Evolutionary conservation across 148 eudicot genomes (phyloP).

Genomic region (Bassia scoparia): DNA sequence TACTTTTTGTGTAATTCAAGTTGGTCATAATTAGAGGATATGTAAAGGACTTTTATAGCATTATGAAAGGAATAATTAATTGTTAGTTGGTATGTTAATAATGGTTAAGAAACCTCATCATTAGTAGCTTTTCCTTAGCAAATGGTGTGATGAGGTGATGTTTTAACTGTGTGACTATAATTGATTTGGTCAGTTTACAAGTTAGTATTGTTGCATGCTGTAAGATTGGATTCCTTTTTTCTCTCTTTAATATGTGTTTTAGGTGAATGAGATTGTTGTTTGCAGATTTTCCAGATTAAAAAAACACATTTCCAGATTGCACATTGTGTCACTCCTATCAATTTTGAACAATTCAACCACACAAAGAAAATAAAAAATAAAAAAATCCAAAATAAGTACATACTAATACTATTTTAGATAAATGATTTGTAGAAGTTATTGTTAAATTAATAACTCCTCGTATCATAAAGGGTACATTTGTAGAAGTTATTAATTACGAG

Average conservation of each 20-base stretch:
- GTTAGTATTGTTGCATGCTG: neutral
- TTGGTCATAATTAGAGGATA: neutral
- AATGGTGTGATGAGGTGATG: slow-evolving; percentile 18
- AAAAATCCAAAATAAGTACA: no score
- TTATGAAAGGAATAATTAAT: neutral
- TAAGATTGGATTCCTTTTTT: neutral
- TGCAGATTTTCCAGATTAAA: neutral
- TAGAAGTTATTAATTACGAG: no score
- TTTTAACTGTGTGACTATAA: slow-evolving; percentile 22
- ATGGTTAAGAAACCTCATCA: slow-evolving; percentile 12
- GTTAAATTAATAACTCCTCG: no score
- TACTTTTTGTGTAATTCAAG: neutral
- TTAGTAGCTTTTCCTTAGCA: neutral
- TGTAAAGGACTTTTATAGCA: slow-evolving; percentile 13
- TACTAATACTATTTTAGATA: no score
- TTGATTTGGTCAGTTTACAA: neutral
- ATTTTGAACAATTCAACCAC: no score
- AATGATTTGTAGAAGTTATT: no score
- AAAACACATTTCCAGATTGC: no score
- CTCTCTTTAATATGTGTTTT: neutral
- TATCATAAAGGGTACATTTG: no score
- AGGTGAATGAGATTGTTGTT: neutral
- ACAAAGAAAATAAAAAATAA: no score
- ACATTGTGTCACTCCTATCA: no score
- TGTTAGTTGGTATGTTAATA: neutral